Conservation (phyloP, 2,329 filamentous ascomycete genomes). For the Aspergillus novoparasiticus region DNA sequence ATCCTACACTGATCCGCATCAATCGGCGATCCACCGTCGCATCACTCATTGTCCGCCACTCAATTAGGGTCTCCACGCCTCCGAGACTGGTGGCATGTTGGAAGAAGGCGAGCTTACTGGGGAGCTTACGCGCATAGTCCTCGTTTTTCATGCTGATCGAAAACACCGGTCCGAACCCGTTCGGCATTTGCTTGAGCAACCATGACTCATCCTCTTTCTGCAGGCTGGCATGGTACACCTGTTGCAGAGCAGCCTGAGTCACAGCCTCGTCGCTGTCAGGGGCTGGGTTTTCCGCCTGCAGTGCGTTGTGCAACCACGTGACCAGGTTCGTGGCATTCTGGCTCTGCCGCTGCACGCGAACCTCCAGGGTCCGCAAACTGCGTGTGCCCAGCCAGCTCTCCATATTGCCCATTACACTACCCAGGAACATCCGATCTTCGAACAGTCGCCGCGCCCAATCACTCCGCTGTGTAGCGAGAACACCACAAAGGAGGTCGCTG, state of each 20-base stretch:
- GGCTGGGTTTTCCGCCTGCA: slow-evolving; percentile 43
- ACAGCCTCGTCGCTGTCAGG: slow-evolving; percentile 45
- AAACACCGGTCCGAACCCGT: slow-evolving; percentile 88
- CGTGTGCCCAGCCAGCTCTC: slow-evolving; percentile 92
- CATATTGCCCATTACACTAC: slow-evolving; percentile 81
- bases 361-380: slow-evolving; percentile 80
- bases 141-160: slow-evolving; percentile 67
- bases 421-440: slow-evolving; percentile 74
- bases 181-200: slow-evolving; percentile 86
- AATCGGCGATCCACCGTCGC: slow-evolving; percentile 68
- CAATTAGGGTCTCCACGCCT: slow-evolving; percentile 92
- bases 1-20: slow-evolving; percentile 79
- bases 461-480: slow-evolving; percentile 65
- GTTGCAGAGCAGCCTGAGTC: slow-evolving; percentile 59
- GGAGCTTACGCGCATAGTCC: slow-evolving; percentile 67
- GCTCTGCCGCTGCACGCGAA: slow-evolving; percentile 78
- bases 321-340: slow-evolving; percentile 71
- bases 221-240: slow-evolving; percentile 75
- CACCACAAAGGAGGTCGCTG: slow-evolving; percentile 90
- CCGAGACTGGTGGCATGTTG: slow-evolving; percentile 94
- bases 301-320: slow-evolving; percentile 64
- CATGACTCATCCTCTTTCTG: slow-evolving; percentile 71
- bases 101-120: slow-evolving; percentile 78
- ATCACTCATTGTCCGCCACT: slow-evolving; percentile 94
- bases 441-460: slow-evolving; percentile 64